Base-by-base conservation (phyloP, 2,329 filamentous ascomycete species). In the Arthrobotrys entomopaga region DNA sequence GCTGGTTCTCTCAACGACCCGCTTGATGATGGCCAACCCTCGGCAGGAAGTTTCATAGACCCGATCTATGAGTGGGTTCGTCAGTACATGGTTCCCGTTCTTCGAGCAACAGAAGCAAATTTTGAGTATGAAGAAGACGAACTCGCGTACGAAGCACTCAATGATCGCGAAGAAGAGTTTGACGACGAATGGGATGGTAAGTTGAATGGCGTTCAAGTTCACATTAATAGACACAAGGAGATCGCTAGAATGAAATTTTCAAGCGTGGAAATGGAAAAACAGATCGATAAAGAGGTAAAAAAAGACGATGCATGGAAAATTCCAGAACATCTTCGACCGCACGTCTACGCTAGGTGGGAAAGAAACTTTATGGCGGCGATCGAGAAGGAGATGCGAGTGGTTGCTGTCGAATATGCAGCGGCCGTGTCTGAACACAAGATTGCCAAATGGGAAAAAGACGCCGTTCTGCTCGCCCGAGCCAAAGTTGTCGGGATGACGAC, bases 401-500 rank as follows among this genome's bases (percentile, higher is more conserved):
- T 87, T 0, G 83, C 87, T 0, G 81, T 81, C 29, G 77, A 83
- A 3, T 90, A 89, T 77, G 80, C 84, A 10, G 78, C 82, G 0
- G 81, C 83, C 2, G 86, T 86, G 29, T 82, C 82, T 10, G 82
- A 87, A 13, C 81, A 87, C 6, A 87, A 86, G 58, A 84, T 86
- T 19, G 85, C 85, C 15, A 85, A 83, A 24, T 90, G 86, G 84
- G 85, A 89, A 69, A 83, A 84, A 40, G 87, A 92, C 70, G 81
- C 85, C 7, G 81, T 86, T 20, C 84, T 91, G 22, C 82, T 94
- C 2, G 86, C 86, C 38, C 86, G 86, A 58, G 83, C 86, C 3
- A 86, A 84, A 65, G 80, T 90, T 24, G 84, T 90, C 59, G 88
- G 88, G 7, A 85, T 89, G 83, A 96, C 92, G 0, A 93, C 90